Evolutionary conservation across 2,329 filamentous ascomycete genomes (phyloP).

Genomic region (Torrubiella hemipterigena): DNA sequence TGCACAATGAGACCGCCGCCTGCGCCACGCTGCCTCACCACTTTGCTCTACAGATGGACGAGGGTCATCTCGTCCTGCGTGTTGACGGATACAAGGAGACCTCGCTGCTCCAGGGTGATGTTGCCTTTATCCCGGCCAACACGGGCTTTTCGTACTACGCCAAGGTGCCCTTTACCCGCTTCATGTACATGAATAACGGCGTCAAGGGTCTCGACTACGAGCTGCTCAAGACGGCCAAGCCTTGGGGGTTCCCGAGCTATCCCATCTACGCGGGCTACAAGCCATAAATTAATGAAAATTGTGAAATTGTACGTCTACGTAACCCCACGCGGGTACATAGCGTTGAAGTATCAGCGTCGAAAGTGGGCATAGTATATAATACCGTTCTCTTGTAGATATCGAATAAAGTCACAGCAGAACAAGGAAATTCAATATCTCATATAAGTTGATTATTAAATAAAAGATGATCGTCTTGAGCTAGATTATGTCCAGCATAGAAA

Average conservation of each 20-base stretch:
- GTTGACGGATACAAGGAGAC: slow-evolving; percentile 12
- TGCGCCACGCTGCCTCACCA: slow-evolving; percentile 7
- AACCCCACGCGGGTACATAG: too few species aligned
- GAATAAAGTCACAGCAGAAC: too few species aligned
- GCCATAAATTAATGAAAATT: too few species aligned
- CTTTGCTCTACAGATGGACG: slow-evolving; percentile 14
- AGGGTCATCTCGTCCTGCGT: slow-evolving; percentile 12
- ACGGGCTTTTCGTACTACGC: slow-evolving; percentile 12
- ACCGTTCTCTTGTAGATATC: too few species aligned
- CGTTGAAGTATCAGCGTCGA: too few species aligned
- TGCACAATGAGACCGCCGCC: slow-evolving; percentile 6
- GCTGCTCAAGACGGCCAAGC: slow-evolving; percentile 9
- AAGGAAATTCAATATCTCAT: too few species aligned
- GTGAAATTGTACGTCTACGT: too few species aligned
- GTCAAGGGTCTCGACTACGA: slow-evolving; percentile 12
- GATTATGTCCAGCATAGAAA: too few species aligned
- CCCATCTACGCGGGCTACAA: slow-evolving; percentile 4
- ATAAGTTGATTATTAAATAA: too few species aligned
- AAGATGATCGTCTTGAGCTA: too few species aligned
- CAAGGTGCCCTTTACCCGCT: slow-evolving; percentile 13
- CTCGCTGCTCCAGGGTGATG: slow-evolving; percentile 13
- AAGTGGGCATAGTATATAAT: too few species aligned
- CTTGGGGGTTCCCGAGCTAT: slow-evolving; percentile 12
- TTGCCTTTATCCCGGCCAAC: slow-evolving; percentile 13
- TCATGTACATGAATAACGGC: slow-evolving; percentile 14